Evolutionary conservation across 78 protist genomes (phyloP), one percentile per base, ranked within the genome.

Genomic region (Dictyostelium firmibasis): DNA sequence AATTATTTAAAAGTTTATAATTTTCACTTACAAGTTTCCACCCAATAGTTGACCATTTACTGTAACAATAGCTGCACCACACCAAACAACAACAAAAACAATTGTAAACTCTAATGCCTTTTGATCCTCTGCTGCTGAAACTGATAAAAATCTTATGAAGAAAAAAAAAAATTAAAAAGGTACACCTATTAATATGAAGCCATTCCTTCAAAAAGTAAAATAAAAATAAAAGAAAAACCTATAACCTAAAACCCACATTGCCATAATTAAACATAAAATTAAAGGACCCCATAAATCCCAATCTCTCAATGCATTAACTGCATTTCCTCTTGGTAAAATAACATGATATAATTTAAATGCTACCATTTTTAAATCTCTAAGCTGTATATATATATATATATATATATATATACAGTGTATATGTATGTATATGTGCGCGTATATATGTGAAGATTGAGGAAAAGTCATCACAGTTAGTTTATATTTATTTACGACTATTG

Each of bases 261-360:
- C 97, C 27, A 97, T 86, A 1, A 81, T 14, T 35, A 98, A 86
- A 86, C 98, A 96, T 20, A 98, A 92, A 29, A 98, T 13, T 29
- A 98, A 95, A 13, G 99, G 99, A 7, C 99, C 99, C 98, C 98
- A 98, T 29, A 98, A 91, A 64, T 98, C 99, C 98, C 97, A 97
- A 85, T 97, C 98, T 62, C 88, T 92, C 18, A 97, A 64, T 14
- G 91, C 92, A 31, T 70, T 13, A 8, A 84, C 88, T 29, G 91
- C 91, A 16, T 83, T 85, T 31, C 93, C 92, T 60, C 96, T 86
- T 13, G 98, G 98, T 43, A 96, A 31, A 25, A 98, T 81, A 67
- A 98, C 98, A 27, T 96, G 98, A 67, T 81, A 91, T 76, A 98
- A 92, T 81, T 98, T 95, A 72, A 25, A 70, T 69, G 85, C 97